Evolutionary conservation across 139 green algal species (phyloP), one percentile per base, ranked within the genome.

Genomic region (Chlamydomonas sp.): DNA sequence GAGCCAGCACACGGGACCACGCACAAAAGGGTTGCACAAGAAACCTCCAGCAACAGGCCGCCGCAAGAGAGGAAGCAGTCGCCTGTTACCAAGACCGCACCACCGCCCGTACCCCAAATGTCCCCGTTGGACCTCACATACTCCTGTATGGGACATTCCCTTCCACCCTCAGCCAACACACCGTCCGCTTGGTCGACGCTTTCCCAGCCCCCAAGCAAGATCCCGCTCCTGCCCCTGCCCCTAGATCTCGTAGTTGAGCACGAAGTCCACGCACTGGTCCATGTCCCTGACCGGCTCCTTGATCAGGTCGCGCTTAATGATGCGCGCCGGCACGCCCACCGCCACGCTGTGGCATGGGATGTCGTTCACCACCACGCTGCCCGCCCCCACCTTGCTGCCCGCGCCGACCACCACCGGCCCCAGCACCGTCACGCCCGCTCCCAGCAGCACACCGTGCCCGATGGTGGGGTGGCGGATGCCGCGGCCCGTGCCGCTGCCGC

Each of bases 371-470:
- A 99, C 97, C 57, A 99, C 96, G 15, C 85, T 94, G 49, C 97
- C 97, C 6, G 96, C 97, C 8, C 97, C 96, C 18, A 99, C 93
- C 90, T 98, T 98, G 86, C 86, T 93, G 75, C 95, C 96, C 49
- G 94, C 89, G 1, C 97, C 97, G 0, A 99, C 85, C 0, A 85
- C 92, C 3, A 98, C 87, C 16, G 95, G 95, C 8, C 97, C 97
- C 72, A 99, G 90, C 80, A 98, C 95, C 8, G 85, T 95, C 4
- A 96, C 96, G 4, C 96, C 97, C 14, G 97, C 97, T 1, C 97
- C 97, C 31, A 99, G 90, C 79, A 99, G 91, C 78, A 97, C 97
- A 9, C 97, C 97, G 80, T 98, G 92, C 2, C 95, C 96, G 18
- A 98, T 92, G n/a, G 84, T 95, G 0, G 96, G 96, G 88, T 96